Base-by-base conservation (phyloP, 2,329 filamentous ascomycete species). In the Cladosporium colombiae region DNA sequence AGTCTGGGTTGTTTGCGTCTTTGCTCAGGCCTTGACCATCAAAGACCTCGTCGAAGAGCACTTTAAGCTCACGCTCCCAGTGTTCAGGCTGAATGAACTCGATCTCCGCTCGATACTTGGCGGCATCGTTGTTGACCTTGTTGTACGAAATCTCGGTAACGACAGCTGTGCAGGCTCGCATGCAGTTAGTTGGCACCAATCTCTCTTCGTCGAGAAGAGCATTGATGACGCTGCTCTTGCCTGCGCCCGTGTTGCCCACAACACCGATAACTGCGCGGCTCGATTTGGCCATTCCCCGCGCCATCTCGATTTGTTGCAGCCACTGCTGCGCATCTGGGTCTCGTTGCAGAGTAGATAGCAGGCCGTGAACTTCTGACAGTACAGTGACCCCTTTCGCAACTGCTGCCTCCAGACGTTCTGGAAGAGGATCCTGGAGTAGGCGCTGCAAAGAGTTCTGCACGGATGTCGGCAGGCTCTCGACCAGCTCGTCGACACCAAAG, bases 221-320 rank as follows among this genome's bases (percentile, higher is more conserved):
- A 70, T 89, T 89, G 73, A 89, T 88, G 0, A 89, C 78, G 1
- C 84, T 86, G 23, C 82, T 86, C 71, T 89, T 90, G 0, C 87
- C 87, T 1, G 84, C 83, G 0, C 87, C 86, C 0, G 88, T 89
- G 63, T 83, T 85, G 0, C 87, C 87, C 2, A 87, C 82, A 0
- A 89, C 83, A 6, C 86, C 87, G 21, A 89, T 79, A 0, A 88
- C 78, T 1, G 80, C 80, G 18, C 78, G 76, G 13, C 80, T 81
- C 16, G 52, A 55, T 5, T 72, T 71, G 3, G 78, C 76, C 60
- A 80, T 78, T 2, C 78, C 74, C 31, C 77, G 73, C 0, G 85
- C 72, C 2, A 77, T 76, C 2, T 80, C 74, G 46, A 84, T 81
- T 14, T 79, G 71, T 23, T 77, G 65, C 8, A 80, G 65, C 81